Evolutionary conservation across 768 basidiomycete genomes (phyloP).

Genomic region (Lactarius quietus): DNA sequence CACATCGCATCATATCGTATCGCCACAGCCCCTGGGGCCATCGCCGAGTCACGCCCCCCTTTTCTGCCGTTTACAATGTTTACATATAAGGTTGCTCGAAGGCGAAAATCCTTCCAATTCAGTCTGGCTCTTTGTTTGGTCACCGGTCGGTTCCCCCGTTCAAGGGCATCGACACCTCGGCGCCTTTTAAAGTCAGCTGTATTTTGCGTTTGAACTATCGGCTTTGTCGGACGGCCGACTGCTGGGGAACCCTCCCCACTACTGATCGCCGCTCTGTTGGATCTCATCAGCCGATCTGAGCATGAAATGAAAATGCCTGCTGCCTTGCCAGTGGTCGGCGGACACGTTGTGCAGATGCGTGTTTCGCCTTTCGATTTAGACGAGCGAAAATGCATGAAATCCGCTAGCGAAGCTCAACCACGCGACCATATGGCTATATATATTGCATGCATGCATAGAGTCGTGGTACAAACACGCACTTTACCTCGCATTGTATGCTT

Average conservation of each 20-base stretch:
- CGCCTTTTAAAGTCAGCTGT: conserved; percentile 10
- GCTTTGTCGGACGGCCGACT: neutral
- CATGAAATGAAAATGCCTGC: conserved; percentile 12
- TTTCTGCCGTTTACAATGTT: neutral
- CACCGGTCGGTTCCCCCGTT: conserved; percentile 16
- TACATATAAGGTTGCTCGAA: conserved; percentile 26
- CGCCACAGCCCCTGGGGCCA: conserved; percentile 14
- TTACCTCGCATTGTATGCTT: neutral
- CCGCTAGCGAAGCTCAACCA: neutral
- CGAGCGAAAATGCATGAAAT: conserved; percentile 2
- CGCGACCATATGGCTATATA: neutral
- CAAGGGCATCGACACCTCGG: neutral
- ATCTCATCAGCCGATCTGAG: conserved; percentile 21
- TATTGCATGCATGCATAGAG: neutral
- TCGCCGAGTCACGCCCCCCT: conserved; percentile 9
- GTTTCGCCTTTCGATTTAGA: neutral
- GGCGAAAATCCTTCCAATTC: conserved; percentile 27
- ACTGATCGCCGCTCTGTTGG: conserved; percentile 17
- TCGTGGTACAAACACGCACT: neutral
- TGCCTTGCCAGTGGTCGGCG: conserved; percentile 12
- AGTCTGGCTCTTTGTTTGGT: conserved; percentile 24
- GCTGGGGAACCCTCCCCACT: conserved; percentile 2
- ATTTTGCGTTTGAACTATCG: neutral
- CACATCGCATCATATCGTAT: neutral
- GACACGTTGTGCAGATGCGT: conserved; percentile 16